Evolutionary conservation across 257 asterid species (phyloP).

Genomic region (Primulina eburnea): DNA sequence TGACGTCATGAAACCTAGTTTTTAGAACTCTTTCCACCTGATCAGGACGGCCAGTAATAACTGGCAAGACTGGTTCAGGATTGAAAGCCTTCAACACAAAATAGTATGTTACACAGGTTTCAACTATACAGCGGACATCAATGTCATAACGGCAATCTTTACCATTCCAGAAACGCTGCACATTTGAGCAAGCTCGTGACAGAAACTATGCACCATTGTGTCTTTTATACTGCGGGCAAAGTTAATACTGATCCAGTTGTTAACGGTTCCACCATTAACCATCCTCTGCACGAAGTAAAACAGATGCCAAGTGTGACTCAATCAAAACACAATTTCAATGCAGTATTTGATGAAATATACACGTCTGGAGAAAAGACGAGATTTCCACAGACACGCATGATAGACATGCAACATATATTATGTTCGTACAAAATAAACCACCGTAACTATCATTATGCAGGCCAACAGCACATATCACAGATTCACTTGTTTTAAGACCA

Average conservation of each 20-base stretch:
- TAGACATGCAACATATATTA: background rate
- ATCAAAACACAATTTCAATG: background rate
- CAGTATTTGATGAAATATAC: too few species aligned
- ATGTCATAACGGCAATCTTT: conserved; percentile 6
- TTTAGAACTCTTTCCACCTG: conserved; percentile 81
- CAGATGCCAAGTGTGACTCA: background rate
- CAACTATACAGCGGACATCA: background rate
- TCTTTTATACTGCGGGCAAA: conserved; percentile 78
- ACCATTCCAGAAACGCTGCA: conserved; percentile 95
- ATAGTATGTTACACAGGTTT: conserved; percentile 16
- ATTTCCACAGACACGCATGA: background rate
- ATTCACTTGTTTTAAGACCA: background rate
- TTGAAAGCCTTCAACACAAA: conserved; percentile 51
- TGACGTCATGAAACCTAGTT: conserved; percentile 65
- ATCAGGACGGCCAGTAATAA: conserved; percentile 62
- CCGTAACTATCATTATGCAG: background rate
- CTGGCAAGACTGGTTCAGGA: conserved; percentile 79
- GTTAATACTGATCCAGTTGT: conserved; percentile 80
- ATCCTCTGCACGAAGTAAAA: conserved; percentile 57
- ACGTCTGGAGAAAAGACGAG: background rate
- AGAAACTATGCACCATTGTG: conserved; percentile 52
- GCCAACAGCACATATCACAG: background rate
- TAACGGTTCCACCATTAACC: conserved; percentile 95
- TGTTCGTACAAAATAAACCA: background rate
- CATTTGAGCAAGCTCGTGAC: conserved; percentile 93